Evolutionary conservation across 495 filamentous ascomycete species (phyloP).

Genomic region (Talaromyces stipitatus): DNA sequence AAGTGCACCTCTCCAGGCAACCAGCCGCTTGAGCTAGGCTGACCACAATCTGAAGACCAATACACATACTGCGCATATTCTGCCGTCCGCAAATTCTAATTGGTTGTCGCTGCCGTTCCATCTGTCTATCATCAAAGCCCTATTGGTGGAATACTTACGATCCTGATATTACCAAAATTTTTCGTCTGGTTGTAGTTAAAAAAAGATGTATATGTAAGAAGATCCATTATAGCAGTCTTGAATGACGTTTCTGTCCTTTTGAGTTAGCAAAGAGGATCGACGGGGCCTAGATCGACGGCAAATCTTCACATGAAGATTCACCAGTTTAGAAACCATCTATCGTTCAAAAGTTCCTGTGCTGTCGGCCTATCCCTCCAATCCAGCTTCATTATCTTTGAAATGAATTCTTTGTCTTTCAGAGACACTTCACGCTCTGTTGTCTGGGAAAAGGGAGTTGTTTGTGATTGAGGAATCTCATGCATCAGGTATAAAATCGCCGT

Average conservation of each 20-base stretch:
- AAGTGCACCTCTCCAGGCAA: too few relatives aligned
- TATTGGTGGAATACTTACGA: too few relatives aligned
- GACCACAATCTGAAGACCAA: too few relatives aligned
- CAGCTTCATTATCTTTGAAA: background rate
- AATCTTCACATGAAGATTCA: background rate
- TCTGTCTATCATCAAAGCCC: too few relatives aligned
- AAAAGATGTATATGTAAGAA: too few relatives aligned
- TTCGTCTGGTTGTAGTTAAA: too few relatives aligned
- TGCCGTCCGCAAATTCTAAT: too few relatives aligned
- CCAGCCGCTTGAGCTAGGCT: too few relatives aligned
- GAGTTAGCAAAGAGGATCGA: background rate
- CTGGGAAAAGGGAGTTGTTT: background rate
- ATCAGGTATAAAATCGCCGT: slow-evolving; percentile 2
- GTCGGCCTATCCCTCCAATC: slow-evolving; percentile 4
- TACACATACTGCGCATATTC: too few relatives aligned
- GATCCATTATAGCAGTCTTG: background rate
- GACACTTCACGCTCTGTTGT: slow-evolving; percentile 1
- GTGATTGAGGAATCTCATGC: background rate
- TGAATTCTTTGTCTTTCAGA: slow-evolving; percentile 2
- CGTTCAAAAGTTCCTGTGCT: slow-evolving; percentile 1
- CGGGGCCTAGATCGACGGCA: background rate
- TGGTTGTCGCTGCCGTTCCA: too few relatives aligned
- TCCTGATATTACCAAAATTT: too few relatives aligned
- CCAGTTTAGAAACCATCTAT: slow-evolving; percentile 9
- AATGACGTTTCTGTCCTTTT: background rate